Conservation (phyloP, 352 stramenopile species). For the Pythium monospermum region DNA sequence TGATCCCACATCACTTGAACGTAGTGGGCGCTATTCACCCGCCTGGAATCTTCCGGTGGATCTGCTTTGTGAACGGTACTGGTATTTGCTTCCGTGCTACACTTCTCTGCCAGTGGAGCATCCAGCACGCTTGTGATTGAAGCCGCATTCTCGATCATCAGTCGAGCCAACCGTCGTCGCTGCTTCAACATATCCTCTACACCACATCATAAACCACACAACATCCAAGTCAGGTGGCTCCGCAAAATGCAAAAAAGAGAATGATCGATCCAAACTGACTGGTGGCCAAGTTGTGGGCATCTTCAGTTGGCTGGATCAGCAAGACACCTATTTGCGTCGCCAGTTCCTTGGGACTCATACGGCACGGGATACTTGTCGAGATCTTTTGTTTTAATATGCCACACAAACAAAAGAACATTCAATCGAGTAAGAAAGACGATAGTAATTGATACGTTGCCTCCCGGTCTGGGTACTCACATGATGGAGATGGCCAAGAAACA, state of each 20-base stretch:
- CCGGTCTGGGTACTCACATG: conserved; percentile 30
- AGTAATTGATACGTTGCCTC: too few species aligned
- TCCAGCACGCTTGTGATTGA: too few species aligned
- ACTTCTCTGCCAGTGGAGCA: conserved; percentile 41
- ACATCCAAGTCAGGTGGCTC: neutral
- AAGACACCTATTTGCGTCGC: conserved; percentile 34
- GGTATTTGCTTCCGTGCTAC: neutral
- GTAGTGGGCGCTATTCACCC: conserved; percentile 19
- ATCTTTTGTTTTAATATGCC: conserved; percentile 23
- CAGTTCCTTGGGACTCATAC: conserved; percentile 38
- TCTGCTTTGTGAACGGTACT: neutral
- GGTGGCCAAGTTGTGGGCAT: conserved; percentile 14
- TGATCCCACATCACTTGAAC: conserved; percentile 37
- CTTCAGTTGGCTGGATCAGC: conserved; percentile 37
- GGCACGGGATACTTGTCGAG: conserved; percentile 29
- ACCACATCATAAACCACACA: neutral
- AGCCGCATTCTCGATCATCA: conserved; percentile 54
- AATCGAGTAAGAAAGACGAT: too few species aligned
- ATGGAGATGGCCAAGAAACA: conserved; percentile 44
- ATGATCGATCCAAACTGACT: conserved; percentile 25
- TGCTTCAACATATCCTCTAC: conserved; percentile 26
- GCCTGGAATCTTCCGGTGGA: neutral
- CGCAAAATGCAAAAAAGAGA: too few species aligned
- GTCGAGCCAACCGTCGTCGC: conserved; percentile 33
- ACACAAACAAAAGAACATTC: too few species aligned